Evolutionary conservation across 148 eudicot genomes (phyloP), one percentile per base, ranked within the genome.

Genomic region (Vaccinium corymbosum): DNA sequence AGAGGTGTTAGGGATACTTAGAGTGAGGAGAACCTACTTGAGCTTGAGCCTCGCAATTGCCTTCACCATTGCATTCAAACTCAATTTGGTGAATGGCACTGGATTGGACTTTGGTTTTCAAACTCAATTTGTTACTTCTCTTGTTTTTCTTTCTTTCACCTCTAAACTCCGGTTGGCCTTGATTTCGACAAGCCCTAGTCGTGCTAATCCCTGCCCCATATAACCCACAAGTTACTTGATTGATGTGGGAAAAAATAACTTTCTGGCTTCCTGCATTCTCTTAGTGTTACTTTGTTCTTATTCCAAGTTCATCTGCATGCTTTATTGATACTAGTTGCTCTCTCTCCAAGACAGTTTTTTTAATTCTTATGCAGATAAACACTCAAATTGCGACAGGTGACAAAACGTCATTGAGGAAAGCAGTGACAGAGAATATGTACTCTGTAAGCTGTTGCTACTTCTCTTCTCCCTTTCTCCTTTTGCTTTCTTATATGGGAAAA

Each of bases 341-440:
- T 53, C 74, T 71, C 32, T 75, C 74, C 57, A 82, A 32, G 14
- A 57, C 71, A 6, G 35, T 20, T 55, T 66, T 25, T 42, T 82
- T 25, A 61, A 71, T 53, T 72, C 53, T 53, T 64, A 49, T 38
- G 68, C 93, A 97, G 99, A 97, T 97, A 88, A 97, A 92, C 86
- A 83, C 86, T 51, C 86, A 79, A 6, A 81, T 97, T 71, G 95
- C 96, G 59, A 85, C 89, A 86, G 98, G 99, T 73, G 90, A 95
- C 89, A 97, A 90, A 91, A 88, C 86, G 79, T 83, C 87, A 82
- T 86, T 97, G 88, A 92, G 99, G 91, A 97, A 94, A 89, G 82
- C 77, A 75, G 99, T 93, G 84, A 97, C 99, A 25, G 99, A 97
- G 82, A 92, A 90, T 22, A 92, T 97, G 95, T 97, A 88, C 86